These are phyloP conservation scores for Erythrophleum ivorense DNA, from an alignment of 331 rosid genomes.

Conservation along the genomic window DNA sequence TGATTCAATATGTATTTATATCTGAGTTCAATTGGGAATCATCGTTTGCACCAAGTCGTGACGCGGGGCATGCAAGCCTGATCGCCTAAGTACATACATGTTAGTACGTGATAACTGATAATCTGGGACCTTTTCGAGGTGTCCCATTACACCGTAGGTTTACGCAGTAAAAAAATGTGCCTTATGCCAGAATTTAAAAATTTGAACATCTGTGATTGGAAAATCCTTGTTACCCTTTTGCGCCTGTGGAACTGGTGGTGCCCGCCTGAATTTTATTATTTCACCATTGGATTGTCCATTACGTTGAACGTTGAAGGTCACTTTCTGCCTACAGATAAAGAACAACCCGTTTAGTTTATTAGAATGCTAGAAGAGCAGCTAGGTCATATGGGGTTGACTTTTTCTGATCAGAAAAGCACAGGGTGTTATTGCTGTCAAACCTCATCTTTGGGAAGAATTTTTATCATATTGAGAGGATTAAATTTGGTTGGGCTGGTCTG, in stretches of 20 bases:
- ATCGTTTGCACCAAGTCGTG: not conserved
- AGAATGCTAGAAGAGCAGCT: not conserved
- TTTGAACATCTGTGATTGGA: not conserved
- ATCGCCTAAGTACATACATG: not conserved
- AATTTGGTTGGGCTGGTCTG: not conserved
- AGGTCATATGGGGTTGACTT: not conserved
- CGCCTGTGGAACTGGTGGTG: not conserved
- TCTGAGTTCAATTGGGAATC: not conserved
- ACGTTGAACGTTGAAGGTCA: not conserved
- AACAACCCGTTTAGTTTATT: not conserved
- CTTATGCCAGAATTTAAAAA: not conserved
- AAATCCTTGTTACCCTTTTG: not conserved
- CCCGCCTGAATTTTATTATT: conserved; percentile 13
- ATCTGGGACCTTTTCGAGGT: not conserved
- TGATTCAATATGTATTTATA: not conserved
- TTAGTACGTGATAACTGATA: not conserved
- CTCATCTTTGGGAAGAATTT: not conserved
- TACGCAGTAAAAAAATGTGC: not conserved
- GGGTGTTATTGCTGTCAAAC: not conserved
- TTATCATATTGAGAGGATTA: not conserved
- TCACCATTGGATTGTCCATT: not conserved
- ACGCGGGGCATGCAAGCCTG: not conserved
- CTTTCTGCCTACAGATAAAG: not conserved
- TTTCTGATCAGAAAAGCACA: not conserved
- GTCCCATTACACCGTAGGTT: not conserved